Evolutionary conservation across 805 yeast genomes (phyloP), one percentile per base, ranked within the genome.

Genomic region (Nakazawaea ernobii): DNA sequence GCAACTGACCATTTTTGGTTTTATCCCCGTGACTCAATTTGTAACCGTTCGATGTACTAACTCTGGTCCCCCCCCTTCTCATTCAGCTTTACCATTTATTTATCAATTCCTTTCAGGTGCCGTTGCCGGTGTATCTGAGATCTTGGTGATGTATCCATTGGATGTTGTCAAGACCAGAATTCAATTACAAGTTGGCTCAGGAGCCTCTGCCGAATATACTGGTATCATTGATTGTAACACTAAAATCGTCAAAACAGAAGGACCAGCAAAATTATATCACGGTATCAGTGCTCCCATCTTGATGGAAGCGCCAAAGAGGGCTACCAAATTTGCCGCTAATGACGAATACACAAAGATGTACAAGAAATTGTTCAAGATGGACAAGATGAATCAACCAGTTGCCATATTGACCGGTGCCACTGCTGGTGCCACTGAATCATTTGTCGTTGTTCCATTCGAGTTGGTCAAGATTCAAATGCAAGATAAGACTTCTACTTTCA

Each of bases 271-370:
- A 53, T 76, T 92, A 49, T 94, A 94, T 70, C 82, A 91, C 62
- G 99, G 99, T 55, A 94, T 94, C 59, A 71, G 86, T 29, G 96
- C 99, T 24, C 99, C 99, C 32, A 88, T 94, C 56, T 74, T 94
- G 59, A 94, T 94, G 99, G 99, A 94, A 68, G 99, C 98, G 11
- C 99, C 99, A 54, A 94, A 94, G 75, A 82, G 99, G 73, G 99
- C 99, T 37, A 91, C 96, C 55, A 94, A 94, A 68, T 94, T 94
- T 64, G 97, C 98, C 45, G 96, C 97, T 52, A 94, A 94, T 64
- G 99, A 94, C 64, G 95, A 89, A 66, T 94, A 96, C 85, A 92
- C 96, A 45, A 84, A 84, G 66, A 66, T 90, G 56, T 92, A 90
- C 76, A 79, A 80, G 55, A 72, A 73, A 29, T 63, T 70, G 17